phyloP scores from a whole-genome alignment of 805 yeast species.

The Candida multigemmis region DNA sequence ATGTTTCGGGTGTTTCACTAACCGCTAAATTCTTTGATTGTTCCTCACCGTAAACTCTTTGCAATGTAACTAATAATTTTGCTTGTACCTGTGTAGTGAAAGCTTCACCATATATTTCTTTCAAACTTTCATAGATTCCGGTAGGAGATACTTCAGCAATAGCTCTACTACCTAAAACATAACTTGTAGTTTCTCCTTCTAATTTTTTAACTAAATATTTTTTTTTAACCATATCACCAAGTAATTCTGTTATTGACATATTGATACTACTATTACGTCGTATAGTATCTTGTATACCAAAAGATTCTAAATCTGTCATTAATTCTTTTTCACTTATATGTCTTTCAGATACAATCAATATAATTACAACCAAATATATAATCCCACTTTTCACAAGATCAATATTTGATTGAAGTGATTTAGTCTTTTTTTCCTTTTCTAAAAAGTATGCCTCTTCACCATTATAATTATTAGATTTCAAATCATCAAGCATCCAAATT shows the following conservation, averaged over 20 bases:
- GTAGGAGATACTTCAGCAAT: constrained; percentile 19
- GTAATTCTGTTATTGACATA: constrained; percentile 11
- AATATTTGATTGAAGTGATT: constrained; percentile 9
- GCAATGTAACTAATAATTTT: constrained; percentile 10
- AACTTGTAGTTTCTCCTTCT: constrained; percentile 8
- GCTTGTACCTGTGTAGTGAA: constrained; percentile 11
- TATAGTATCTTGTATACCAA: constrained; percentile 14
- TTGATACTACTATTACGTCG: constrained; percentile 10
- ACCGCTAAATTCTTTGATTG: too few relatives aligned
- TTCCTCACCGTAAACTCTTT: constrained; percentile 12
- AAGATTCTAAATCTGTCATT: constrained; percentile 8
- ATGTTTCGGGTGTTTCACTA: too few relatives aligned
- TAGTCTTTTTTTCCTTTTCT: constrained; percentile 9
- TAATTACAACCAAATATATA: constrained; percentile 12
- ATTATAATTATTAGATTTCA: too few relatives aligned
- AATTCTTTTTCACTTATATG: constrained; percentile 18
- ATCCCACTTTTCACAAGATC: constrained; percentile 21
- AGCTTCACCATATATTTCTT: constrained; percentile 10
- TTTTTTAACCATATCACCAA: constrained; percentile 14
- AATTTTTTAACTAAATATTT: constrained; percentile 15
- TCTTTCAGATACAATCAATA: constrained; percentile 19
- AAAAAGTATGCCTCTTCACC: too few relatives aligned
- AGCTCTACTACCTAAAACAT: constrained; percentile 19
- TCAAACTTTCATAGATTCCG: constrained; percentile 14
- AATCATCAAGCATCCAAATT: too few relatives aligned